Evolutionary conservation across 768 basidiomycete species (phyloP), one percentile per base, ranked within the genome.

Genomic region (Suillus spraguei): DNA sequence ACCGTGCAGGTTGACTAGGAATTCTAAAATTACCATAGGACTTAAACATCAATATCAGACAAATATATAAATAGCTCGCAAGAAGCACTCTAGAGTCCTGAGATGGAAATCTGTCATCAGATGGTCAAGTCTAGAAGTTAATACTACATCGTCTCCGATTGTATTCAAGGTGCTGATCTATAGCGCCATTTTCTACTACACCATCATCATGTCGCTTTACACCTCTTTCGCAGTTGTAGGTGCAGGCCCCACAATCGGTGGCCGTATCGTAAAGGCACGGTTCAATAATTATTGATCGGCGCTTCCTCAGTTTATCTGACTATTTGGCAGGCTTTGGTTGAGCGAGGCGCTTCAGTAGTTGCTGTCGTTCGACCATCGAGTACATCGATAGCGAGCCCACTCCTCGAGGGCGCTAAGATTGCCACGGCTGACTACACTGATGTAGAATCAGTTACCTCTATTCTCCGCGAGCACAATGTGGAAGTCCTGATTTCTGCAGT

Each of bases 211-310:
- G 74, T 59, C 70, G 28, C 35, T 35, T 22, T 76, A 73, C 68
- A 71, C 68, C 32, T 78, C 77, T 8, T 79, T 78, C 55, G 78
- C 77, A 42, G 70, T 78, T 46, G 72, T 66, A 17, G 78, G 77
- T 9, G 72, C 76, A 11, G 77, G 78, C 9, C 74, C 74, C n/a
- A 75, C 70, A 44, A 70, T 78, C 61, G 78, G 78, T 35, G 69
- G 59, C 28, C 76, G 72, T 16, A 77, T 78, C 60, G 74, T 72
- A 13, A 68, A 70, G 67, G 75, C 53, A 17, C 33, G 72, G 59
- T 8, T 7, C 22, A 20, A 39, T 33, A 2, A 17, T 2, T 65
- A 35, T 13, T 5, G 42, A 35, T 14, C 4, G 42, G 20, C n/a
- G 20, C 32, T 20, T 3, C 24, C 38, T 20, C 24, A 62, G 46